phyloP scores from a whole-genome alignment of 192 early-diverging fungal species.

The Backusella parvicylindrica region DNA sequence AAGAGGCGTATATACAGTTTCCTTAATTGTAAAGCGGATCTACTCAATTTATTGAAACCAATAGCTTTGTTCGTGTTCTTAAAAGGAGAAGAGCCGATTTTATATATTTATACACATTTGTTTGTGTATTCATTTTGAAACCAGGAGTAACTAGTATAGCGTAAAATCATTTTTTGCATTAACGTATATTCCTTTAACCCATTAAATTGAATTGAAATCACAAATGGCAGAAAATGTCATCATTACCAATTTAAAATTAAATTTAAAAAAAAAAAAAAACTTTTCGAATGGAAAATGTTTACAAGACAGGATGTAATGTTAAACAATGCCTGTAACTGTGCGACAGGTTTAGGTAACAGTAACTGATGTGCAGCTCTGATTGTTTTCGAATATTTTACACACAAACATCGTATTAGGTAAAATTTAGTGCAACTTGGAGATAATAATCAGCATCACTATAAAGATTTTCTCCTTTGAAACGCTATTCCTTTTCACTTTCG shows the following conservation, averaged over 20 bases:
- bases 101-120: not conserved
- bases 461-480: not conserved
- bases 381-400: not conserved
- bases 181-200: no score
- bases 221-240: not conserved
- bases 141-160: not conserved
- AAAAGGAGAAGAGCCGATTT: constrained; percentile 2
- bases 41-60: not conserved
- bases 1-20: not conserved
- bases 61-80: not conserved
- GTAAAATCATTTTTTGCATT: not conserved
- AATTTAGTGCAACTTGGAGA: not conserved
- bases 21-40: not conserved
- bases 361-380: not conserved
- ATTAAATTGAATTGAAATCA: not conserved
- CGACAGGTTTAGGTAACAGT: not conserved
- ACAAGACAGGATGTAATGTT: not conserved
- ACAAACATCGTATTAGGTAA: not conserved
- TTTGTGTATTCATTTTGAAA: not conserved
- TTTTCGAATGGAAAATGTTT: not conserved
- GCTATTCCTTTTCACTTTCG: not conserved
- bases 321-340: not conserved
- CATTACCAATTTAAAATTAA: not conserved
- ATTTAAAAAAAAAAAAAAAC: not conserved
- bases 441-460: not conserved